phyloP scores from a whole-genome alignment of 768 basidiomycete species.

The Zangia roseola region DNA sequence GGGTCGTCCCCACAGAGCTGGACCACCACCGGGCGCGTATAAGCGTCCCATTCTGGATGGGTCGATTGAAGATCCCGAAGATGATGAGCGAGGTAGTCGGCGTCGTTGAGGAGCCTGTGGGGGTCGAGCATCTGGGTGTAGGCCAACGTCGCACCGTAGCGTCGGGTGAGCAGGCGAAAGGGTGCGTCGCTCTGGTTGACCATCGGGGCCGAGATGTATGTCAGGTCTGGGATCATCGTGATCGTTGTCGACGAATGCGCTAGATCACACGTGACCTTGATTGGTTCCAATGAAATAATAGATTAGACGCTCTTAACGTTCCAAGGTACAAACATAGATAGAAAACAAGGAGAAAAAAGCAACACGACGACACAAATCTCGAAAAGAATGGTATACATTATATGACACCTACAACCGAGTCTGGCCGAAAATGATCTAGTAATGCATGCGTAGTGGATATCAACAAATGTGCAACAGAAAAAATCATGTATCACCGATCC shows the following conservation, averaged over 20 bases:
- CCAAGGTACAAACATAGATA: constrained; percentile 16
- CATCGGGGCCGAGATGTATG: constrained; percentile 68
- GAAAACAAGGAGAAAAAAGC: not conserved
- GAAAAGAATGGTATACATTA: constrained; percentile 20
- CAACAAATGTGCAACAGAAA: constrained; percentile 6
- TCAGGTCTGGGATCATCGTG: constrained; percentile 26
- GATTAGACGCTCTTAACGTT: constrained; percentile 13
- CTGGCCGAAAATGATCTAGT: constrained; percentile 21
- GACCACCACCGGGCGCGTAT: constrained; percentile 55
- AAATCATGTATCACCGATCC: constrained; percentile 3
- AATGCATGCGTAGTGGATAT: constrained; percentile 25
- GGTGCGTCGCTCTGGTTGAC: constrained; percentile 79
- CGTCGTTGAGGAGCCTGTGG: constrained; percentile 58
- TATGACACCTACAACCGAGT: constrained; percentile 5
- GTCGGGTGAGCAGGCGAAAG: constrained; percentile 60
- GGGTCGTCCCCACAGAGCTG: constrained; percentile 75
- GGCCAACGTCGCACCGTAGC: constrained; percentile 62
- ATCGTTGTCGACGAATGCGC: not conserved
- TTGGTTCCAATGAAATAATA: constrained; percentile 11
- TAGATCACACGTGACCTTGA: too few species aligned
- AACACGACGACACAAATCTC: too few species aligned
- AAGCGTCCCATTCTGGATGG: constrained; percentile 14
- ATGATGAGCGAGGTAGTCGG: constrained; percentile 63
- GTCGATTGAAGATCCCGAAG: constrained; percentile 49
- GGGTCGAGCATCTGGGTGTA: constrained; percentile 81